These are phyloP conservation scores for Sugiyamaella paludigena DNA, from an alignment of 1,139 yeast species.

Conservation along the genomic window DNA sequence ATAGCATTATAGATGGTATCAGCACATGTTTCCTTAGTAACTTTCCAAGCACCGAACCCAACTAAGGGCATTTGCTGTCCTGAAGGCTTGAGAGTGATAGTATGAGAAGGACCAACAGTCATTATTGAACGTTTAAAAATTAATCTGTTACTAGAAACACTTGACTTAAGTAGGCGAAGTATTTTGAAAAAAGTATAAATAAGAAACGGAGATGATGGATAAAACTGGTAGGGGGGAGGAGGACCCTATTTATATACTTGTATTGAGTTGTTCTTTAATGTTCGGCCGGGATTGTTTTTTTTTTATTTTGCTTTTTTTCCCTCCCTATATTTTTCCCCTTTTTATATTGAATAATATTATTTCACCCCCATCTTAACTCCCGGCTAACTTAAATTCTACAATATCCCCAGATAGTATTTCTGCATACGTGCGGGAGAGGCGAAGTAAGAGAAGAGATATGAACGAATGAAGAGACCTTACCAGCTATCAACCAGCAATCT, in stretches of 20 bases:
- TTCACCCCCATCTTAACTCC: slow-evolving; percentile 2
- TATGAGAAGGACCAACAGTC: slow-evolving; percentile 17
- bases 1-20: slow-evolving; percentile 46
- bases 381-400: too few relatives aligned
- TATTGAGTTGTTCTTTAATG: too few relatives aligned
- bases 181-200: slow-evolving; percentile 11
- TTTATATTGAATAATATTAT: neutral
- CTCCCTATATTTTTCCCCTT: slow-evolving; percentile 8
- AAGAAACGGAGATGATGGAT: neutral
- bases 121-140: slow-evolving; percentile 14
- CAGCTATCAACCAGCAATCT: too few relatives aligned
- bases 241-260: slow-evolving; percentile 10
- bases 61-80: slow-evolving; percentile 48
- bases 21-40: slow-evolving; percentile 41
- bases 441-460: slow-evolving; percentile 7
- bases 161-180: slow-evolving; percentile 9
- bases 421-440: too few relatives aligned
- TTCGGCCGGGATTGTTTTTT: neutral
- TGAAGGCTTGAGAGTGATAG: slow-evolving; percentile 32
- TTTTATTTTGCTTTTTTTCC: neutral
- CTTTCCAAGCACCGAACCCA: slow-evolving; percentile 53
- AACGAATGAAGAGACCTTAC: neutral
- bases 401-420: too few relatives aligned
- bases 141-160: neutral
- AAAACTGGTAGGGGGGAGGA: slow-evolving; percentile 7